Percentiles rank a stretch among this genome's conserved stretches.
phyloP scores from a whole-genome alignment of 495 filamentous ascomycete genomes.

The Penicillium pulvis region DNA sequence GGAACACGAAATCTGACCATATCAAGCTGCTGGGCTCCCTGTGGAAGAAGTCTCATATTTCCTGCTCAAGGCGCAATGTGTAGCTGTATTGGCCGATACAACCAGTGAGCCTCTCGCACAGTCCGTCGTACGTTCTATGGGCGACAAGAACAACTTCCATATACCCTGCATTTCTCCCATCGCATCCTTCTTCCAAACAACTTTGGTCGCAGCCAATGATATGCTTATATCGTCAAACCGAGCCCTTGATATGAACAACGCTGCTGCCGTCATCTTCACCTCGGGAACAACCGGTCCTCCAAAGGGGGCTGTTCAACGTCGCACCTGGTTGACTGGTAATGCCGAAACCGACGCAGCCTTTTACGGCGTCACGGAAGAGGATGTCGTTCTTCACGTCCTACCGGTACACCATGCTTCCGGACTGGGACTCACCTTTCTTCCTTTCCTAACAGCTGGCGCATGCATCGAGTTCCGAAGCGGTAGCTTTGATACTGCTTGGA shows the following conservation, averaged over 20 bases:
- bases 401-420: conserved; percentile 54
- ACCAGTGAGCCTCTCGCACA: conserved; percentile 19
- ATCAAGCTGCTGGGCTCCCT: conserved; percentile 30
- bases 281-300: conserved; percentile 49
- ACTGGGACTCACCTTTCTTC: conserved; percentile 48
- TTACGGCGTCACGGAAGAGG: conserved; percentile 28
- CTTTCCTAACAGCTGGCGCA: conserved; percentile 43
- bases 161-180: conserved; percentile 26
- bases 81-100: conserved; percentile 24
- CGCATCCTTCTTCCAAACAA: conserved; percentile 19
- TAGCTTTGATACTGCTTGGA: conserved; percentile 47
- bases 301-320: conserved; percentile 47
- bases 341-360: conserved; percentile 32
- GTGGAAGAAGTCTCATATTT: conserved; percentile 49
- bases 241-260: conserved; percentile 29
- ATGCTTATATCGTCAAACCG: conserved; percentile 28
- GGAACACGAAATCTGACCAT: background rate
- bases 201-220: conserved; percentile 12
- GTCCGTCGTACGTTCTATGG: conserved; percentile 19
- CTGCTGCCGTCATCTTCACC: conserved; percentile 41
- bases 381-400: conserved; percentile 40
- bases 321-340: conserved; percentile 29
- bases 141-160: conserved; percentile 17
- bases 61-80: conserved; percentile 33
- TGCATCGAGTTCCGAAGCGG: conserved; percentile 50